Evolutionary conservation across 306 rosid genomes (phyloP), one percentile per base, ranked within the genome.

Genomic region (Gynostemma pentaphyllum): DNA sequence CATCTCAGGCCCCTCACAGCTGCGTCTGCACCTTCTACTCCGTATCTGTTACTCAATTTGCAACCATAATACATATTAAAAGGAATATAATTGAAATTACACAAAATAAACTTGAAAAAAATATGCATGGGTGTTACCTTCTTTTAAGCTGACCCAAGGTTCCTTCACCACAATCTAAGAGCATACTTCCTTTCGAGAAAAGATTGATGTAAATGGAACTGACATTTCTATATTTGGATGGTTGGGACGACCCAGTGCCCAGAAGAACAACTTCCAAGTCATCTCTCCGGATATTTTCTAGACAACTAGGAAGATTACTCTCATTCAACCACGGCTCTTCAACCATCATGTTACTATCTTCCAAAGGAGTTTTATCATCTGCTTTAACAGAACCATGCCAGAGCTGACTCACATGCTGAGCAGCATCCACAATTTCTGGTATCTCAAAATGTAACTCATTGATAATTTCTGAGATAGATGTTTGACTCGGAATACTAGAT

Each of bases 231-330:
- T 92, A 92, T 74, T 92, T 92, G 42, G 94, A 92, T 59, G 99
- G 96, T 76, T 92, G 99, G 64, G 96, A 92, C 9, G 99, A 92
- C 42, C 95, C 96, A 30, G 99, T 92, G 59, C 99, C 99, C 19
- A 92, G 87, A 79, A 92, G 94, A 69, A 92, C 87, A 30, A 92
- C 79, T 88, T 92, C 99, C 85, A 92, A 67, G 82, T 88, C 96
- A 70, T 92, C 96, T 78, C 90, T 86, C 72, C 81, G 78, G 72
- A 88, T 66, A 75, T 81, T 74, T 71, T 86, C 90, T 82, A 92
- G 73, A 79, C 96, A 92, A 64, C 81, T 73, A 61, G 90, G 95
- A 81, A 75, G 51, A 54, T 61, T 63, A 75, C 70, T 78, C 71
- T 74, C 81, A 74, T 75, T 57, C 45, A 86, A 59, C 88, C 95